Conservation (phyloP, 2,329 filamentous ascomycete species). For the Rhinocladiella mackenziei region DNA sequence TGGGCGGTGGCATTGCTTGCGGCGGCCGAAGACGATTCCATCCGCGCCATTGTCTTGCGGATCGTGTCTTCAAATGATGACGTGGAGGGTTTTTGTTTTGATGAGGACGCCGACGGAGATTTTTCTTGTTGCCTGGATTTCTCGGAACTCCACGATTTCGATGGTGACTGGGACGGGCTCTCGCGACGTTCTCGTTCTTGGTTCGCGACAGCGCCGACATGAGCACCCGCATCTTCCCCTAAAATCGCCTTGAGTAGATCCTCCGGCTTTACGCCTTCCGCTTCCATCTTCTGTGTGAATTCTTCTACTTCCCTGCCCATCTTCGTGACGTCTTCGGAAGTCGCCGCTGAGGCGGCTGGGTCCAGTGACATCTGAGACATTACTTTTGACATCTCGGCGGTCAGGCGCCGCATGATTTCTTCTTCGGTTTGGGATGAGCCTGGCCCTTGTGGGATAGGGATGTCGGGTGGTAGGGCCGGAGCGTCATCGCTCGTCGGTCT, state of each 20-base stretch:
- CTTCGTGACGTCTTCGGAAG: constrained; percentile 26
- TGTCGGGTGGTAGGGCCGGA: constrained; percentile 21
- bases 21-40: constrained; percentile 83
- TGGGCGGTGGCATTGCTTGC: constrained; percentile 67
- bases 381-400: constrained; percentile 29
- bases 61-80: constrained; percentile 81
- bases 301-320: constrained; percentile 31
- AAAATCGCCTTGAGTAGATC: constrained; percentile 34
- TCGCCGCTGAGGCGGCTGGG: constrained; percentile 22
- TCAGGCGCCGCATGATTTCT: constrained; percentile 28
- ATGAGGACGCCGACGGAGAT: constrained; percentile 31
- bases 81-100: constrained; percentile 11
- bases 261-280: constrained; percentile 31
- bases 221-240: constrained; percentile 28
- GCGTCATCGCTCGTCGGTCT: constrained; percentile 15
- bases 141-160: constrained; percentile 28
- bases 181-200: constrained; percentile 24
- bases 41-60: constrained; percentile 87
- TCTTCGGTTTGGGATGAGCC: constrained; percentile 29
- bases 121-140: constrained; percentile 33
- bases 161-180: constrained; percentile 25
- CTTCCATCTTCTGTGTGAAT: constrained; percentile 34
- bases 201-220: constrained; percentile 17
- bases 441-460: constrained; percentile 32
- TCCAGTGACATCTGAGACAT: constrained; percentile 25